Evolutionary conservation across 768 basidiomycete genomes (phyloP), one percentile per base, ranked within the genome.

Genomic region (Xerocomus spinulosus): DNA sequence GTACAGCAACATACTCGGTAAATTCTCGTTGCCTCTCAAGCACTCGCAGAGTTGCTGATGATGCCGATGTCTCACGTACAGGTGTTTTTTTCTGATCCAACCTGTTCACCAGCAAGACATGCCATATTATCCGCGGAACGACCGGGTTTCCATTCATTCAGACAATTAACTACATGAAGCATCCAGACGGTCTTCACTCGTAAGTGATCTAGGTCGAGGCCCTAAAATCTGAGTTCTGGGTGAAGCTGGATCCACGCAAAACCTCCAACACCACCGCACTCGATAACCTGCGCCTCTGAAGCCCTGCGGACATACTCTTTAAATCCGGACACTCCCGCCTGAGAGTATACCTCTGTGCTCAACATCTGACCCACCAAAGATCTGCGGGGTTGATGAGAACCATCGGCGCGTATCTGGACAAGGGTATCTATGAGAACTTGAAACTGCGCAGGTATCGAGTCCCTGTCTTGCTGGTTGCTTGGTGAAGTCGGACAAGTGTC

Each of bases 271-370:
- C 73, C 75, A 24, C 77, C 78, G 13, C 68, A 62, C 34, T 68
- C 64, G 44, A 78, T 53, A 25, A 79, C 62, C 20, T 66, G 69
- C 13, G 53, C 61, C 47, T 69, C 59, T 32, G 64, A 61, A 12
- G 78, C 78, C 45, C 69, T 50, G 9, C 50, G 53, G 12, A 66
- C 43, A 51, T 79, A 80, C 34, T 73, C 68, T 15, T 61, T 61
- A 51, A 79, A 76, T 21, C 58, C 69, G 6, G 66, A 24, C 5
- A 70, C 73, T 2, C 74, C 72, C 9, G 72, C 75, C 28, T 58
- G 57, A 55, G 59, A 54, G 44, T 77, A 78, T 2, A 70, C 58
- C 2, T 34, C 25, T 51, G 55, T 42, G 58, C 62, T 28, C 10
- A 81, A 51, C 25, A 60, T 54, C 23, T 58, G 30, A 9, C 68